Conservation (phyloP, 257 asterid species). For the Apocynum venetum region DNA sequence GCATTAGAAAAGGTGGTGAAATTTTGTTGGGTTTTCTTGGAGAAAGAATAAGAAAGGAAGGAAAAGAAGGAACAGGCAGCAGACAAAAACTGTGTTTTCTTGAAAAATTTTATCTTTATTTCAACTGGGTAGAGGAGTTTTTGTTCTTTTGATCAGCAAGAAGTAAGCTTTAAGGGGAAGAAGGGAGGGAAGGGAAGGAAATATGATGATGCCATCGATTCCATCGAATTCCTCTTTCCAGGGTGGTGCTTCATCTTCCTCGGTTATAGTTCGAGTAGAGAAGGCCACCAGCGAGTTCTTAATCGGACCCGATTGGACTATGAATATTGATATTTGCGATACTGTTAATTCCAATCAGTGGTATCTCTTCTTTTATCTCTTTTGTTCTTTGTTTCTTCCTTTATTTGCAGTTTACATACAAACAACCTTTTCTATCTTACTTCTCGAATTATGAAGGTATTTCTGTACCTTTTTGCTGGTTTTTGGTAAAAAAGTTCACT, state of each 20-base stretch:
- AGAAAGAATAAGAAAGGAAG: neutral
- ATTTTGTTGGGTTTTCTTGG: conserved; percentile 16
- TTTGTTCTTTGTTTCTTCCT: neutral
- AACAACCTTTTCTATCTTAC: neutral
- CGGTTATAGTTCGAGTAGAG: conserved; percentile 71
- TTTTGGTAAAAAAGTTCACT: conserved; percentile 3
- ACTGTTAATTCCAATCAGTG: conserved; percentile 64
- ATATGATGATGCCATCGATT: conserved; percentile 29
- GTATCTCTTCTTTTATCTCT: conserved; percentile 31
- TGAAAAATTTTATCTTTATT: neutral
- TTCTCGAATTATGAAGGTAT: neutral
- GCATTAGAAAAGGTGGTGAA: conserved; percentile 13
- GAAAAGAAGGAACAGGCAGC: neutral
- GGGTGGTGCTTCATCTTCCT: conserved; percentile 34
- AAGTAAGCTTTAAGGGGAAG: neutral
- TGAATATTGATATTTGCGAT: conserved; percentile 90
- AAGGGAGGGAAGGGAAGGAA: neutral
- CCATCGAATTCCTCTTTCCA: conserved; percentile 26
- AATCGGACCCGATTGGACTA: conserved; percentile 95
- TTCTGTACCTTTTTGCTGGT: neutral
- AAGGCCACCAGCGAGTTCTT: conserved; percentile 98
- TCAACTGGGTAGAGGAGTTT: neutral
- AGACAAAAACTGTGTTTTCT: neutral
- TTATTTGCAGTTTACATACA: neutral
- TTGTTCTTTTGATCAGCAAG: neutral